Conservation (phyloP, 2,329 filamentous ascomycete species). For the Colletotrichum chrysophilum region DNA sequence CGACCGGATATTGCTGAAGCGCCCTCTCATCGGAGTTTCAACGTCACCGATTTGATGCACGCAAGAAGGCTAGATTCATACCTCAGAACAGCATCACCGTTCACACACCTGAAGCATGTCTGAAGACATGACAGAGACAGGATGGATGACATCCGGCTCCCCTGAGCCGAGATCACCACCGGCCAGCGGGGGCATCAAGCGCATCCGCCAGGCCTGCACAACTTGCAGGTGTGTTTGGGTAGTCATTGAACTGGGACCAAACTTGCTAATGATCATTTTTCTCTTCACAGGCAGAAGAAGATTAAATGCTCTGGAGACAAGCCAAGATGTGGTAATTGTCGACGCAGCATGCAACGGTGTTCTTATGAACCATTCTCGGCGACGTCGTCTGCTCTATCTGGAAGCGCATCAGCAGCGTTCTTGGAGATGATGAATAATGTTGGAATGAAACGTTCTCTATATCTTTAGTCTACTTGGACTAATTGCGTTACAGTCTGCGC, state of each 20-base stretch:
- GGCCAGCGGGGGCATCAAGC: background rate
- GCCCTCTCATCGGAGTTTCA: background rate
- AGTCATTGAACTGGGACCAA: accelerated
- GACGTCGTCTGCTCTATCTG: background rate
- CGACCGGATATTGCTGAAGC: background rate
- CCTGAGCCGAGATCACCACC: background rate
- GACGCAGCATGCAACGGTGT: background rate
- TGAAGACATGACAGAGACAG: background rate
- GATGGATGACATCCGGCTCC: background rate
- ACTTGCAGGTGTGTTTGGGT: background rate
- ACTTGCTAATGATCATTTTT: background rate
- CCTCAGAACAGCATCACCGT: background rate
- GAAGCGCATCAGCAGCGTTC: background rate
- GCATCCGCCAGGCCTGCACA: background rate
- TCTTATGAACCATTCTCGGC: background rate
- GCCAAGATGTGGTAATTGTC: background rate
- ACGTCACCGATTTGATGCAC: background rate
- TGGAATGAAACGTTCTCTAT: accelerated
- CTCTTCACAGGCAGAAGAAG: background rate
- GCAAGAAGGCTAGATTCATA: background rate
- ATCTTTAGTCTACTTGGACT: background rate
- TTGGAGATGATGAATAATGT: background rate
- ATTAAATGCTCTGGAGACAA: background rate
- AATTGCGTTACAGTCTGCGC: background rate
- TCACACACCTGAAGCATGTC: background rate